Base-by-base conservation (phyloP, 139 green algal species). In the Chlamydomonas incerta region DNA sequence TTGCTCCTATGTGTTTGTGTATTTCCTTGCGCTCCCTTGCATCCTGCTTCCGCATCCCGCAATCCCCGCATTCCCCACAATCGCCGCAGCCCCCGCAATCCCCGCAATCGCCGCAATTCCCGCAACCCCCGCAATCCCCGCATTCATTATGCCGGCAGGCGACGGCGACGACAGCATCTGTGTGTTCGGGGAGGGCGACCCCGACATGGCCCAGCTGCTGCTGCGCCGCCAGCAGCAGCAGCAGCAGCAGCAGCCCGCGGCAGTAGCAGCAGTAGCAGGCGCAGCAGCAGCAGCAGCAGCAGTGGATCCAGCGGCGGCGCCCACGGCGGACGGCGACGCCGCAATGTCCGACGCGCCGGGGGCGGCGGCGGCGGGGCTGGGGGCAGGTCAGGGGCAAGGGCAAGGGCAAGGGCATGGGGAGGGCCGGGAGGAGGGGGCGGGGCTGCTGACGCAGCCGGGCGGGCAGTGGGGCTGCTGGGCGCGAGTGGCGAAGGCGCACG, bases 101-200 rank as follows among this genome's bases (percentile, higher is more conserved):
- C n/a, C n/a, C n/a, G n/a, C n/a, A n/a, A n/a, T n/a, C n/a, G n/a
- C n/a, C n/a, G n/a, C n/a, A n/a, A n/a, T n/a, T n/a, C n/a, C n/a
- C n/a, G n/a, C n/a, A n/a, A n/a, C n/a, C n/a, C n/a, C n/a, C n/a
- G n/a, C n/a, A n/a, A 17, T 41, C 88, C 28, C n/a, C 31, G 41
- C 66, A 35, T 6, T 26, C 31, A 15, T 33, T 11, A 6, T 6
- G 60, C 68, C 63, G 8, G 67, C 87, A 95, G 94, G 93, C 28
- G 90, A 91, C 63, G 94, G 93, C 6, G 92, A 96, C 76, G 95
- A 98, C 85, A 65, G 60, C 50, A 94, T 98, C 55, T 81, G 87
- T 34, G 55, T 97, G 21, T 97, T 97, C 72, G 77, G 69, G 0
- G 80, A 89, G n/a, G 79, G 47, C 23, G 83, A 79, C 47, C 50